Conservation (phyloP, 2,329 filamentous ascomycete species). For the Ophiostoma sp. region DNA sequence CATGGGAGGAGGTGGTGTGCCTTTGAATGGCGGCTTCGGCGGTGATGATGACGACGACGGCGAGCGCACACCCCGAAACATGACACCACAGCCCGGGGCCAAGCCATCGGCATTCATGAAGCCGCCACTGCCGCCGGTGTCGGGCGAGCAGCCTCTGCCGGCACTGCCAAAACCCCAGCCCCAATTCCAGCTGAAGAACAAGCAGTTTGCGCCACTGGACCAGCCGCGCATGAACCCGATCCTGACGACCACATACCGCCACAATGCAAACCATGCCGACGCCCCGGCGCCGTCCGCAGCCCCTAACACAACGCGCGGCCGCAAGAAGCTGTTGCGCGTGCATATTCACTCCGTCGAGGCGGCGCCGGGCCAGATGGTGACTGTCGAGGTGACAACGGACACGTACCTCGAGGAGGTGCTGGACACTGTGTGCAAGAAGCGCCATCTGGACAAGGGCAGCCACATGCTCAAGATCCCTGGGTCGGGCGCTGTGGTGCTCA, state of each 20-base stretch:
- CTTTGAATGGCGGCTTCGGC: not conserved
- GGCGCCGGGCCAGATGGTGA: conserved; percentile 66
- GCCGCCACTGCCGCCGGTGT: not conserved
- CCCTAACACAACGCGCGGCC: conserved; percentile 50
- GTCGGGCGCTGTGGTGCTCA: conserved; percentile 67
- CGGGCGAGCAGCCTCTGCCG: not conserved
- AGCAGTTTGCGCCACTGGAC: conserved; percentile 22
- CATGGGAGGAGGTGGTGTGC: not conserved
- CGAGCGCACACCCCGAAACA: conserved; percentile 41
- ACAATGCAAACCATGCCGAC: conserved; percentile 53
- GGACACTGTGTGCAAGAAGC: conserved; percentile 69
- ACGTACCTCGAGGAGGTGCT: conserved; percentile 79
- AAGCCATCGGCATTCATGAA: not conserved
- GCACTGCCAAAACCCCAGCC: not conserved
- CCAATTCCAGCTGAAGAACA: conserved; percentile 7
- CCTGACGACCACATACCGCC: conserved; percentile 55
- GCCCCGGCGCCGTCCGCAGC: conserved; percentile 46
- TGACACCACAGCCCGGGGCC: conserved; percentile 39
- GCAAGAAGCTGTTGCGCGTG: conserved; percentile 65
- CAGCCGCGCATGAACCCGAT: conserved; percentile 53
- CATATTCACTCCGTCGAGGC: conserved; percentile 66
- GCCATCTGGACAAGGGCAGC: conserved; percentile 71
- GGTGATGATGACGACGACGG: conserved; percentile 25
- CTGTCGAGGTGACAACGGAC: conserved; percentile 71
- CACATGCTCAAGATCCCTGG: conserved; percentile 73